Evolutionary conservation across 345 rosid genomes (phyloP), one percentile per base, ranked within the genome.

Genomic region (Gossypium herbaceum): DNA sequence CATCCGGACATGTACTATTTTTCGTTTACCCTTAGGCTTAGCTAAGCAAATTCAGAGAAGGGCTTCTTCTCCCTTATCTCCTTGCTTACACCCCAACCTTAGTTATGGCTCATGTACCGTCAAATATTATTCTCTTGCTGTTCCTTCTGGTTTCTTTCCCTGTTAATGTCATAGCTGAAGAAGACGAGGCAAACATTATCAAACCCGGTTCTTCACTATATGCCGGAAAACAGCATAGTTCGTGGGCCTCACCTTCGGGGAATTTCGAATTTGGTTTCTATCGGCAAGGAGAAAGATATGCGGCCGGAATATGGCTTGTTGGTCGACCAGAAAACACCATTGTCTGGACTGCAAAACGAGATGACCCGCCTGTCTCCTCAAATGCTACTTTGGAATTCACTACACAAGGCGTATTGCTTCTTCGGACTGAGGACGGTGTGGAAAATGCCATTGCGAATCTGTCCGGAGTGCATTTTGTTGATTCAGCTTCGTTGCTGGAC

Each of bases 201-300:
- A 20, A 54, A 54, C 58, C 22, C 17, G 58, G 58, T 54, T 54
- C 58, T 16, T 7, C 20, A 6, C 58, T 54, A 1, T 54, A 54
- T 54, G 22, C 58, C 52, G 9, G 45, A 22, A 12, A 0, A 13
- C 63, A 71, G 44, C 59, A 81, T 15, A 65, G 27, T 10, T 79
- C 75, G 9, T 84, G 86, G 89, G 0, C 58, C 48, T 86, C 87
- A 47, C 44, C 84, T 66, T 84, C 85, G 2, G 81, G 86, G 10
- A 68, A 65, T 19, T 82, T 73, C 3, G 77, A 77, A 12, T 82
- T 84, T 1, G 87, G 84, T 5, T 86, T 86, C 76, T 78, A 77
- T 45, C 29, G 13, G 12, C 58, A 68, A 48, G 84, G 76, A 22
- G 16, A 13, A 2, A 81, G 78, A 27, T 82, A 75, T 67, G 68